phyloP scores from a whole-genome alignment of 257 asterid species.

The Ilex asprella region DNA sequence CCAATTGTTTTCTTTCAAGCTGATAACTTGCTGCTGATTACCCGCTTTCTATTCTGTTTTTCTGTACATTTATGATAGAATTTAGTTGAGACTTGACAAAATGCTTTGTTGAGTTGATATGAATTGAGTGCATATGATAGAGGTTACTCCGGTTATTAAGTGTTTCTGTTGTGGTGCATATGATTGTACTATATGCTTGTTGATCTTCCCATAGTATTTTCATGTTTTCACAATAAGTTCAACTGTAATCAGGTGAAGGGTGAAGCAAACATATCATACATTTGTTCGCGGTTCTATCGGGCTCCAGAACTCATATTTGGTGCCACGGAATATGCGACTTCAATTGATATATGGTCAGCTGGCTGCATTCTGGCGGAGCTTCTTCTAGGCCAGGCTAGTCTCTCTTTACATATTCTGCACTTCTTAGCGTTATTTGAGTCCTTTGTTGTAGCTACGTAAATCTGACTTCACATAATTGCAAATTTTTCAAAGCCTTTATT shows the following conservation, averaged over 20 bases:
- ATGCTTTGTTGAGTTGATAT: too few species aligned
- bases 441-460: not conserved
- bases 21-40: not conserved
- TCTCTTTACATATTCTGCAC: not conserved
- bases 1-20: not conserved
- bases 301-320: constrained; percentile 34
- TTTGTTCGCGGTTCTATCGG: constrained; percentile 28
- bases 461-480: not conserved
- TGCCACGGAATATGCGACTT: constrained; percentile 26
- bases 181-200: not conserved
- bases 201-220: not conserved
- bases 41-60: too few species aligned
- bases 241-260: constrained; percentile 20
- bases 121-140: not conserved
- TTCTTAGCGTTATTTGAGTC: not conserved
- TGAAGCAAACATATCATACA: constrained; percentile 29
- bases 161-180: too few species aligned
- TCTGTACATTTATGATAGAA: too few species aligned
- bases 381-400: constrained; percentile 23
- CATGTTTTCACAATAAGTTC: not conserved
- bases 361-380: constrained; percentile 35
- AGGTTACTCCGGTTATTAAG: not conserved
- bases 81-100: too few species aligned
- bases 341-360: constrained; percentile 33
- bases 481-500: constrained; percentile 18